Percentiles rank a stretch among this genome's conserved stretches.
Conservation (phyloP, 106 monocot genomes). For the Vanilla planifolia region DNA sequence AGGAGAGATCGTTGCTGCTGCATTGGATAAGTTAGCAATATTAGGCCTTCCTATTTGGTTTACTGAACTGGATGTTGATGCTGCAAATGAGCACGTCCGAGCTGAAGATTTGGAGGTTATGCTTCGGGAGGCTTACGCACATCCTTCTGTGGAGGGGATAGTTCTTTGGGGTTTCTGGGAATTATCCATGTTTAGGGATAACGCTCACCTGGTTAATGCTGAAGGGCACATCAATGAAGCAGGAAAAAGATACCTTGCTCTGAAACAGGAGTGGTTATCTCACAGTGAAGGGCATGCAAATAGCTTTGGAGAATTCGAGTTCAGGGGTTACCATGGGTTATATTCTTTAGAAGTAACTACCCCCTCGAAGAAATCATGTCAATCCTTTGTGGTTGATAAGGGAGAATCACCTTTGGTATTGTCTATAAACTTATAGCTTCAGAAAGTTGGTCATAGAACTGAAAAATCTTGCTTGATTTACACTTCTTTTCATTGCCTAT, state of each 20-base stretch:
- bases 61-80: constrained; percentile 77
- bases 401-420: constrained; percentile 41
- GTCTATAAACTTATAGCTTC: constrained; percentile 19
- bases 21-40: constrained; percentile 67
- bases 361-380: constrained; percentile 19
- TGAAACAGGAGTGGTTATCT: constrained; percentile 73
- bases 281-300: constrained; percentile 38
- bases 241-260: constrained; percentile 62
- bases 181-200: constrained; percentile 59
- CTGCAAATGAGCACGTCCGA: constrained; percentile 68
- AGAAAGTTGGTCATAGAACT: too few species aligned
- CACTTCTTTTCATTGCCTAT: too few species aligned
- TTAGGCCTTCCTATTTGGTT: constrained; percentile 91
- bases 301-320: constrained; percentile 39
- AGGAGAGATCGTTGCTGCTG: constrained; percentile 57
- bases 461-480: too few species aligned
- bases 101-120: constrained; percentile 91
- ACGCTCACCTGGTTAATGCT: constrained; percentile 70
- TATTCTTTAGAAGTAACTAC: constrained; percentile 55
- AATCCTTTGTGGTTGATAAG: constrained; percentile 59
- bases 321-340: constrained; percentile 72
- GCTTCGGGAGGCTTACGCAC: constrained; percentile 76
- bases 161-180: constrained; percentile 94
- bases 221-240: constrained; percentile 81
- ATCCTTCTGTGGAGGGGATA: constrained; percentile 78